These are phyloP conservation scores for Alternaria dauci DNA, from an alignment of 2,329 filamentous ascomycete species.

Conservation along the genomic window DNA sequence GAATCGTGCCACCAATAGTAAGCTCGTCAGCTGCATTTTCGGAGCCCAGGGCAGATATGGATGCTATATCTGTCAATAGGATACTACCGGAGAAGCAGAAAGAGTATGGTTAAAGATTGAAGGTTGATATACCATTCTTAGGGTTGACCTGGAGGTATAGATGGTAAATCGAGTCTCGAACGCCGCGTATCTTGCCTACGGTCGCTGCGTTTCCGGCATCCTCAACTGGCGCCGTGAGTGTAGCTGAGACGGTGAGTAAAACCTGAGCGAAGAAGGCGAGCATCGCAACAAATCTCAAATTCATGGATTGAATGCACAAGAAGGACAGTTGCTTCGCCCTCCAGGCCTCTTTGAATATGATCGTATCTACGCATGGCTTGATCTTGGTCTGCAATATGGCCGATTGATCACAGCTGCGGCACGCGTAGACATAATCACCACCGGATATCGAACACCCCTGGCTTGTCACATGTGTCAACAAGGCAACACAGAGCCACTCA, in stretches of 20 bases:
- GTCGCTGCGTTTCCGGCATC: constrained; percentile 43
- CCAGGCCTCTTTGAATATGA: background rate
- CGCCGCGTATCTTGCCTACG: constrained; percentile 61
- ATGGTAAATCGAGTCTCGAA: constrained; percentile 61
- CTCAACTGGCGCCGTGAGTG: constrained; percentile 21
- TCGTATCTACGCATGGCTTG: background rate
- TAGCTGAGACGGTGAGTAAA: constrained; percentile 14
- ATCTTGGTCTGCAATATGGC: constrained; percentile 9
- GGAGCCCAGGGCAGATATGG: constrained; percentile 62
- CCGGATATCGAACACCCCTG: constrained; percentile 10
- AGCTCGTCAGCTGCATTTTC: constrained; percentile 60
- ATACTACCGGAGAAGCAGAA: background rate
- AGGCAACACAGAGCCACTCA: background rate
- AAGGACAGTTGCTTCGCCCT: background rate
- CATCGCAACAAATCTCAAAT: constrained; percentile 4
- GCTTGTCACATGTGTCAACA: background rate
- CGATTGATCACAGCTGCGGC: constrained; percentile 16
- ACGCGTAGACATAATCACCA: constrained; percentile 12
- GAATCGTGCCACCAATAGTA: constrained; percentile 60
- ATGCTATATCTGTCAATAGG: constrained; percentile 30
- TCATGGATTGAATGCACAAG: background rate
- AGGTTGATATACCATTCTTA: constrained; percentile 46
- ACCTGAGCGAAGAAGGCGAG: constrained; percentile 14
- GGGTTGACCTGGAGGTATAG: constrained; percentile 61
- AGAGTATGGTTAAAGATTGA: background rate